A percentile compares a stretch with the other conserved stretches of the same genome.
phyloP scores from a whole-genome alignment of 257 asterid species.

The Apocynum venetum region DNA sequence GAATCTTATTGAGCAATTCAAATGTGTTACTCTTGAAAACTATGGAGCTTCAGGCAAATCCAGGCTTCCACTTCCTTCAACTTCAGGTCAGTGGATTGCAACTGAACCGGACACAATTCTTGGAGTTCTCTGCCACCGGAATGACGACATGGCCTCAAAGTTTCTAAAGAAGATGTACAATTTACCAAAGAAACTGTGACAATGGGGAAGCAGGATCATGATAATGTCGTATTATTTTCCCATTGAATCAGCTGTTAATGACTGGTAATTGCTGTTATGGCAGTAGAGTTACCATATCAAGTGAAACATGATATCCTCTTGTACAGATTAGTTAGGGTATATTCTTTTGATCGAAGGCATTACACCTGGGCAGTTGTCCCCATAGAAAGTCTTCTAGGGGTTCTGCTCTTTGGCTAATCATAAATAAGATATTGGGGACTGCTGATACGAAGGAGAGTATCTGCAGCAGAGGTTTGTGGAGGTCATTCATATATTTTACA shows the following conservation, averaged over 20 bases:
- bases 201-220: neutral
- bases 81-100: slow-evolving; percentile 70
- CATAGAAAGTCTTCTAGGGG: neutral
- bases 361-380: neutral
- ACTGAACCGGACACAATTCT: slow-evolving; percentile 66
- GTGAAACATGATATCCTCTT: neutral
- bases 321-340: neutral
- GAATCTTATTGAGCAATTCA: slow-evolving; percentile 53
- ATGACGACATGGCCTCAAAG: slow-evolving; percentile 63
- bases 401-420: neutral
- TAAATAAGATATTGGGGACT: slow-evolving; percentile 1
- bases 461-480: neutral
- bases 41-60: slow-evolving; percentile 40
- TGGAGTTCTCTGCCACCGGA: slow-evolving; percentile 69
- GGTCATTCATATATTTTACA: neutral
- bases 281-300: neutral
- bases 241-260: no score
- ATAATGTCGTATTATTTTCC: no score
- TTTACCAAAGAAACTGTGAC: slow-evolving; percentile 52
- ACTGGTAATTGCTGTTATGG: neutral
- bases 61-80: slow-evolving; percentile 64
- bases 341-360: neutral
- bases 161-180: slow-evolving; percentile 65
- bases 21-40: slow-evolving; percentile 21
- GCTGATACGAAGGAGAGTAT: neutral